Conservation (phyloP, 2,329 filamentous ascomycete species). For the Delphinella strobiligena region DNA sequence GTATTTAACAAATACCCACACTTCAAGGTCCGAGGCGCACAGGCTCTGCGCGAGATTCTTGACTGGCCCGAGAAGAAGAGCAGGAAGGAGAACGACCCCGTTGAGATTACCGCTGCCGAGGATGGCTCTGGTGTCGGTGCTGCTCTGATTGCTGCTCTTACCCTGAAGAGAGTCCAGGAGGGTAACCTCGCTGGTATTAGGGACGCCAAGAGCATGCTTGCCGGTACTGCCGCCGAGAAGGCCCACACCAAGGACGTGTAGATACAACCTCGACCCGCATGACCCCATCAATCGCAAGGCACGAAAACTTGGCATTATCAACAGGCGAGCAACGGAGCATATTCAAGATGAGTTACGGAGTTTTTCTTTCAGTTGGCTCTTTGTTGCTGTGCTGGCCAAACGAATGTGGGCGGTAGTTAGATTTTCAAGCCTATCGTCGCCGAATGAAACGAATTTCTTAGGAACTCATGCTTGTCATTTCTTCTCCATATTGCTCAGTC, state of each 20-base stretch:
- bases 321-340: too few relatives aligned
- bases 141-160: constrained; percentile 74
- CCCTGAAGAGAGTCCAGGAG: constrained; percentile 48
- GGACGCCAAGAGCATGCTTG: constrained; percentile 34
- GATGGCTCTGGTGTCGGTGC: constrained; percentile 96
- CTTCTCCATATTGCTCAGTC: too few relatives aligned
- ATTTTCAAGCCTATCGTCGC: background rate
- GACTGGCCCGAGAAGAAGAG: constrained; percentile 77
- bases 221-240: too few relatives aligned
- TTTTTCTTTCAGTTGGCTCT: too few relatives aligned
- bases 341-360: too few relatives aligned
- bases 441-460: background rate
- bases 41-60: constrained; percentile 85
- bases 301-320: too few relatives aligned
- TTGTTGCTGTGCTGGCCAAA: too few relatives aligned
- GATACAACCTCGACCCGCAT: too few relatives aligned
- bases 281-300: too few relatives aligned
- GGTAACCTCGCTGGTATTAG: constrained; percentile 48
- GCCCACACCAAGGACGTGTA: too few relatives aligned
- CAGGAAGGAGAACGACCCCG: constrained; percentile 56
- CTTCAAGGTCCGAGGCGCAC: constrained; percentile 84
- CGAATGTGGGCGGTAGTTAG: too few relatives aligned
- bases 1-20: constrained; percentile 99
- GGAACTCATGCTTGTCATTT: background rate
- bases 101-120: constrained; percentile 81